phyloP scores from a whole-genome alignment of 2,329 filamentous ascomycete species.

The Penicillium sp. region DNA sequence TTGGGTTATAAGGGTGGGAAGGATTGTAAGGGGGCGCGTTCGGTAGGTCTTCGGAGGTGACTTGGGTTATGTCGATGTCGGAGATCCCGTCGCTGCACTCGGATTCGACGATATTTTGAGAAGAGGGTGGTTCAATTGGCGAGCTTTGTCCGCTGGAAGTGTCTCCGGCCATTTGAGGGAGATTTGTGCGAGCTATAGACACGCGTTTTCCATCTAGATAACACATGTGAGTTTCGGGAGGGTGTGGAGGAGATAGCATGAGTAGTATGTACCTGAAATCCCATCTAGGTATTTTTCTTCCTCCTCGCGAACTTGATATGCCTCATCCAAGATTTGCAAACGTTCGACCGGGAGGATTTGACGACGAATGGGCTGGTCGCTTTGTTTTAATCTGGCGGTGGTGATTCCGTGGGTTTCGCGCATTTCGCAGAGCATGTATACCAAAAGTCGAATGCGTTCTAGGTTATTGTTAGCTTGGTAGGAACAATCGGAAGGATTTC shows the following conservation, averaged over 20 bases:
- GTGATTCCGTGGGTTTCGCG: slow-evolving; percentile 35
- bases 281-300: slow-evolving; percentile 39
- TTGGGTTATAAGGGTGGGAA: slow-evolving; percentile 5
- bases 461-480: not conserved
- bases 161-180: slow-evolving; percentile 23
- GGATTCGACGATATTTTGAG: slow-evolving; percentile 5
- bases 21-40: slow-evolving; percentile 3
- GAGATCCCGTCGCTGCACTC: slow-evolving; percentile 3
- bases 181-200: slow-evolving; percentile 26
- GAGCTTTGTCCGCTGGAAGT: slow-evolving; percentile 15
- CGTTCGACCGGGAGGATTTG: slow-evolving; percentile 36
- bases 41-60: slow-evolving; percentile 3
- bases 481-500: not conserved
- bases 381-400: slow-evolving; percentile 37
- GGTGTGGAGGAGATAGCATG: too few species aligned
- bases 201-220: slow-evolving; percentile 24
- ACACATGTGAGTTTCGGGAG: slow-evolving; percentile 1
- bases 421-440: slow-evolving; percentile 40
- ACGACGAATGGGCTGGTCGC: slow-evolving; percentile 38
- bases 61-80: slow-evolving; percentile 1
- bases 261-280: slow-evolving; percentile 30
- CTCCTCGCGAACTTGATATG: slow-evolving; percentile 38
- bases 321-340: slow-evolving; percentile 38
- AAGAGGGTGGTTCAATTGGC: slow-evolving; percentile 9
- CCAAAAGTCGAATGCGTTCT: slow-evolving; percentile 40